Conservation (phyloP, 148 eudicot genomes). For the Selenicereus undatus region DNA sequence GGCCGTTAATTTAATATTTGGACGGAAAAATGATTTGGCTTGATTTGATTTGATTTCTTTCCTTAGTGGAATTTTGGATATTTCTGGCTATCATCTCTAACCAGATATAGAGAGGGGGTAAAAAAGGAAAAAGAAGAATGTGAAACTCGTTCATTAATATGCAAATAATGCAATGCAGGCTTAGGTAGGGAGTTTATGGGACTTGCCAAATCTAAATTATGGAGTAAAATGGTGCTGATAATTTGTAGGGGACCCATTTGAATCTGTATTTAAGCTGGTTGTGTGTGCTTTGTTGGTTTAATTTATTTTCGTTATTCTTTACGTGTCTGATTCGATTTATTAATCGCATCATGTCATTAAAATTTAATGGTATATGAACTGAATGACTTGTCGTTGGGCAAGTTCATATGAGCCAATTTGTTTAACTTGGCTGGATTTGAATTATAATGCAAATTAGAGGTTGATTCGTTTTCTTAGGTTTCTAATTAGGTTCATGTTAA, state of each 20-base stretch:
- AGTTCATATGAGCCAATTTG: not conserved
- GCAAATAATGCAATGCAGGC: too few relatives aligned
- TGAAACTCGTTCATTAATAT: too few relatives aligned
- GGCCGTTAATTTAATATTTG: conserved; percentile 4
- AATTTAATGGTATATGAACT: not conserved
- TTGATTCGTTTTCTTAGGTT: not conserved
- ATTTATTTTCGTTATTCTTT: not conserved
- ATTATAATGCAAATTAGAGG: not conserved
- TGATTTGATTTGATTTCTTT: not conserved
- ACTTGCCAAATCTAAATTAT: conserved; percentile 1
- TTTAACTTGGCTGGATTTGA: not conserved
- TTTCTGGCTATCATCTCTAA: conserved; percentile 5
- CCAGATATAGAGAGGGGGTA: too few relatives aligned
- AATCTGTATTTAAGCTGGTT: not conserved
- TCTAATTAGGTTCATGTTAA: too few relatives aligned
- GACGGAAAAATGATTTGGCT: not conserved
- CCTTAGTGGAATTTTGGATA: conserved; percentile 14
- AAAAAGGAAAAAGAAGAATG: too few relatives aligned
- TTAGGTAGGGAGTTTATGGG: not conserved
- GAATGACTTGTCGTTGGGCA: too few relatives aligned
- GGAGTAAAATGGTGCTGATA: not conserved
- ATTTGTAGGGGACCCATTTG: not conserved
- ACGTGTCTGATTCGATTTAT: not conserved
- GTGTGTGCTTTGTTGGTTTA: not conserved
- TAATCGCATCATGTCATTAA: not conserved